Evolutionary conservation across 805 yeast genomes (phyloP), one percentile per base, ranked within the genome.

Genomic region (Ogataea corticis): DNA sequence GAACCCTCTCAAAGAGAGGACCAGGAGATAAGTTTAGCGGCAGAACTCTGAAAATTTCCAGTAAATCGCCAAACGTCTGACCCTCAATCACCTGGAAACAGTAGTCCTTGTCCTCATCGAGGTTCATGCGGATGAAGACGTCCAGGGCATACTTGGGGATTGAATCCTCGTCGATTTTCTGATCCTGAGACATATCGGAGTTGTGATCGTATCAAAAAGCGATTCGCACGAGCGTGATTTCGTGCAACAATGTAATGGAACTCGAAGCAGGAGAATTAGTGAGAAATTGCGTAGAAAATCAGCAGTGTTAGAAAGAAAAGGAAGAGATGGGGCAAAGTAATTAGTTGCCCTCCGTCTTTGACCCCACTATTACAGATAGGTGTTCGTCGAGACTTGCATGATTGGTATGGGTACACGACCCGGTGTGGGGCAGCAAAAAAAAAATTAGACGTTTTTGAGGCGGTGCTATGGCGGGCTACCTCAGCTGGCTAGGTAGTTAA

Each of bases 91-190:
- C 79, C 54, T 80, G 83, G 70, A 92, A 88, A 57, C 96, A 87
- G 67, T 89, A 91, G 64, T 92, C 99, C 64, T 85, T 85, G 58
- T 89, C 97, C 39, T 70, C 65, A 60, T 91, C 96, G 47, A 79
- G 85, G 62, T 87, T 89, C 76, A 92, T 81, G 48, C 99, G 85
- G 52, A 94, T 66, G 69, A 81, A 90, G 32, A 77, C 60, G 52
- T 80, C 85, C 35, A 65, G 50, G 25, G 54, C 49, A 15, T 53
- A 48, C 21, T 33, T 43, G 7, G 49, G 25, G 5, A 5, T 13
- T 5, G 31, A 11, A n/a, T 7, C 31, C 13, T 28, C 31, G 13
- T 28, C 31, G 31, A 13, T 28, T n/a, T 28, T 28, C 31, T 11
- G 31, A 28, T 11, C 31, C 11, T 28, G 31, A 28, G 25, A 21